Evolutionary conservation across 371 early-diverging fungal genomes (phyloP), one percentile per base, ranked within the genome.

Genomic region (Mucor ambiguus): DNA sequence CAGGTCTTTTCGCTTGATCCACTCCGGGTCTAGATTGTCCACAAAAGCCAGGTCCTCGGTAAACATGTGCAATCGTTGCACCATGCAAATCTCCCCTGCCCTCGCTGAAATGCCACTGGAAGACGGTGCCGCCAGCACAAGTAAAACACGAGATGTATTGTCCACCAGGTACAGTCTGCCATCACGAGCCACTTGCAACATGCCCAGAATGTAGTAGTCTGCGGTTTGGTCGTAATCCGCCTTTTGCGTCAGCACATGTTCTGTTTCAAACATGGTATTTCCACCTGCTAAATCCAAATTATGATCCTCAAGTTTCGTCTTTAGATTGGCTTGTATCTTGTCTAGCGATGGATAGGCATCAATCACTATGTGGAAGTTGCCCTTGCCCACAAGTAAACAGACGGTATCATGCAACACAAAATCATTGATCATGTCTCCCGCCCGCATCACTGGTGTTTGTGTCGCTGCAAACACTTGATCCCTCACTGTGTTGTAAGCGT

Each of bases 101-200:
- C 20, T 9, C 3, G 26, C 28, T 6, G 28, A 6, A 5, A 52
- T 28, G 3, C 2, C 24, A 12, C 16, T 52, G 0, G 52, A 14
- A 63, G n/a, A 24, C 3, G 26, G 4, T 22, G 64, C 26, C 9
- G 64, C 18, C 16, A 61, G n/a, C 9, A 44, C 16, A 12, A 67
- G 10, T 12, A 35, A n/a, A 4, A 67, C 16, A 5, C 29, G 44
- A 12, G 41, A 30, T 20, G 0, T 29, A 4, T 22, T 37, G 22
- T 68, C 68, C 0, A 11, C 24, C 20, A 63, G 11, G 9, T 58
- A 38, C 12, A 59, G 0, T 16, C 58, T 35, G 7, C 68, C 68
- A 58, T 68, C 68, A 0, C 30, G 5, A 5, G 18, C 2, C 30
- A 52, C 41, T 1, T 41, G 26, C 1, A 68, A 7, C 38, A 29